Percentiles rank a stretch among this genome's conserved stretches.
phyloP scores from a whole-genome alignment of 2,329 filamentous ascomycete genomes.

The Cercospora beticola region DNA sequence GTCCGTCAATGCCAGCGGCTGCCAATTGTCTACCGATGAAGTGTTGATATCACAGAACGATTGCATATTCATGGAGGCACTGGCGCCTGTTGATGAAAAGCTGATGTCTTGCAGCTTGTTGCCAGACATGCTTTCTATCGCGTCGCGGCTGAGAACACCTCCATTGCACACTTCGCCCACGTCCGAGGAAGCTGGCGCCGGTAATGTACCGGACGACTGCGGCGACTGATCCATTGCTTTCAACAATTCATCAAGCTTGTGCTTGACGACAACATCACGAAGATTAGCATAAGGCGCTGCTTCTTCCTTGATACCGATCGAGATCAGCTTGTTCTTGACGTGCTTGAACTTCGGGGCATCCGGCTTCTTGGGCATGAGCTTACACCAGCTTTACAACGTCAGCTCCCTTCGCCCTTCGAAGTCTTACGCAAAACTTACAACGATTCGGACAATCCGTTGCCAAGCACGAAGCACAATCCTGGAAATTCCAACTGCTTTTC shows the following conservation, averaged over 20 bases:
- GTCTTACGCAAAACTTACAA: neutral
- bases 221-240: neutral
- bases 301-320: neutral
- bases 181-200: neutral
- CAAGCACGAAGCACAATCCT: slow-evolving; percentile 1
- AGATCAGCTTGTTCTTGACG: neutral
- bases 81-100: neutral
- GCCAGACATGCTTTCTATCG: neutral
- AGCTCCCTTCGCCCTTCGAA: neutral
- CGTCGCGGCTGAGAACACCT: neutral
- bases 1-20: neutral
- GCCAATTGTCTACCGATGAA: neutral
- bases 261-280: neutral
- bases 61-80: neutral
- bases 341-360: neutral
- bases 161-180: neutral
- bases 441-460: neutral
- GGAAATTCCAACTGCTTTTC: neutral
- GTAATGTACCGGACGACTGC: neutral
- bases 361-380: slow-evolving; percentile 2
- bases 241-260: neutral
- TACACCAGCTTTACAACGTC: neutral
- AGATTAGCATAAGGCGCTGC: neutral
- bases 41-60: neutral
- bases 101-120: neutral